Conservation (phyloP, 1,284 basidiomycete genomes). For the Wallemia mellicola region DNA sequence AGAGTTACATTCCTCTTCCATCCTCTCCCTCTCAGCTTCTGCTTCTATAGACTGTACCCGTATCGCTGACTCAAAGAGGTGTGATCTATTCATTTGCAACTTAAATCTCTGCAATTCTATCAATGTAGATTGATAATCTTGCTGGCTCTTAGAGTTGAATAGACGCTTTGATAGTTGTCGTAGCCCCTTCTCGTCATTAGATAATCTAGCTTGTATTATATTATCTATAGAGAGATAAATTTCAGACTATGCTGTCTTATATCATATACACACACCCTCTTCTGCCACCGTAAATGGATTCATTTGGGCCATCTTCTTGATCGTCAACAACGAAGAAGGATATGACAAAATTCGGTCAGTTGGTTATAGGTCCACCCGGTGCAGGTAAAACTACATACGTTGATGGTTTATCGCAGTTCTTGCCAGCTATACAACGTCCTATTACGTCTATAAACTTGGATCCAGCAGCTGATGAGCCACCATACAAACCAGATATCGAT, state of each 20-base stretch:
- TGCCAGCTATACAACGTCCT: slow-evolving; percentile 54
- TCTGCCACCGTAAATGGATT: background rate
- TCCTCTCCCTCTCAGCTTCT: background rate
- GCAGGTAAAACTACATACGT: slow-evolving; percentile 85
- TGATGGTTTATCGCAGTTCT: slow-evolving; percentile 50
- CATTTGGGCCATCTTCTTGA: background rate
- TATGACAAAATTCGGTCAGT: slow-evolving; percentile 29
- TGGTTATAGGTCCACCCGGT: slow-evolving; percentile 74
- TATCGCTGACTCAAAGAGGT: background rate
- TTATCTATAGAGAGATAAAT: background rate
- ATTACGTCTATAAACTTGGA: slow-evolving; percentile 81
- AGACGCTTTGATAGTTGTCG: background rate
- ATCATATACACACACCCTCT: background rate
- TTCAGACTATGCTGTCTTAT: background rate
- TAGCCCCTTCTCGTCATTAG: background rate
- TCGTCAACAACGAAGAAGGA: background rate
- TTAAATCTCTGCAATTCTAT: background rate
- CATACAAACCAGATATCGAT: slow-evolving; percentile 69
- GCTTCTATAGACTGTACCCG: background rate
- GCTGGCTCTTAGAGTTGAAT: background rate
- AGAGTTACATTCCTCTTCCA: background rate
- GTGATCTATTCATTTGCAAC: background rate
- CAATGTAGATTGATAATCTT: background rate
- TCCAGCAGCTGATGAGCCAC: slow-evolving; percentile 49
- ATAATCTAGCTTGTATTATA: background rate